A percentile compares a stretch with the other conserved stretches of the same genome.
These are phyloP conservation scores for Phyllosticta paracitricarpa DNA, from an alignment of 2,329 filamentous ascomycete genomes.

Conservation along the genomic window DNA sequence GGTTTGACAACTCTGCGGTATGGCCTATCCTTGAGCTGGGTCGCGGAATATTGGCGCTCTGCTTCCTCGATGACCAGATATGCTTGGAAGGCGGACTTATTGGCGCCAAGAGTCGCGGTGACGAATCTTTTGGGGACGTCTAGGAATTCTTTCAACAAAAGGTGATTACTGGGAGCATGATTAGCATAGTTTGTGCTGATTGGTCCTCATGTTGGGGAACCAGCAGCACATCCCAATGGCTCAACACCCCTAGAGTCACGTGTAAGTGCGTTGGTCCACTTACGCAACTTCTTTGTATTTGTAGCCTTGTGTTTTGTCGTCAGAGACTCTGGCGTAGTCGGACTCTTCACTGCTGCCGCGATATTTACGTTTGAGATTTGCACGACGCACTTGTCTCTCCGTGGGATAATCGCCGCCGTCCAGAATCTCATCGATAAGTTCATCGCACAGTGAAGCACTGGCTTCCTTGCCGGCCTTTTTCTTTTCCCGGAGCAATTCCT, in stretches of 20 bases:
- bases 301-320: neutral
- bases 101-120: conserved; percentile 16
- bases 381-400: conserved; percentile 18
- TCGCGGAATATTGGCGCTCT: conserved; percentile 21
- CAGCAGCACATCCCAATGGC: neutral
- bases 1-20: conserved; percentile 13
- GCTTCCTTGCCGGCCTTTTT: conserved; percentile 18
- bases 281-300: neutral
- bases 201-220: neutral
- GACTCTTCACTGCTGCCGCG: neutral
- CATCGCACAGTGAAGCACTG: conserved; percentile 17
- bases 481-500: conserved; percentile 18
- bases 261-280: neutral
- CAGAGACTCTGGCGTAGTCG: neutral
- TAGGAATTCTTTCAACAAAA: conserved; percentile 35
- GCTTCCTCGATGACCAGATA: conserved; percentile 26
- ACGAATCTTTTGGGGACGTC: conserved; percentile 29
- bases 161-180: conserved; percentile 14
- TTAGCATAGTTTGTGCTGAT: neutral
- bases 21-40: conserved; percentile 19
- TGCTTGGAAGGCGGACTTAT: conserved; percentile 29
- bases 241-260: neutral
- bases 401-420: conserved; percentile 26
- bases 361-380: conserved; percentile 24
- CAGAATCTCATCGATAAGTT: conserved; percentile 20